phyloP scores from a whole-genome alignment of 2,329 filamentous ascomycete genomes.

The Zasmidium citrigriseum region DNA sequence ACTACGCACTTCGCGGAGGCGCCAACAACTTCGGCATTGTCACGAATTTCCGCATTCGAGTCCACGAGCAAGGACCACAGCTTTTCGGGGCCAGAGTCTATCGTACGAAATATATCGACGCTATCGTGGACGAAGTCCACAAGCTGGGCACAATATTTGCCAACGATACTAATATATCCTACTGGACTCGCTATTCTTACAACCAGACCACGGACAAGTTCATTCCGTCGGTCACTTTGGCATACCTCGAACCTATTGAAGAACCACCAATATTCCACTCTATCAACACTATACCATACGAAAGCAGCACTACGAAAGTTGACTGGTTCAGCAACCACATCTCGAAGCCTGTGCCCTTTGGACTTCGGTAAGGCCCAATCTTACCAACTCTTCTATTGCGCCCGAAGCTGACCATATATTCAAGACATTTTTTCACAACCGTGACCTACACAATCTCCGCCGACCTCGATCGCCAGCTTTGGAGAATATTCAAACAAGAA shows the following conservation, averaged over 20 bases:
- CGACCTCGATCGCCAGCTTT: neutral
- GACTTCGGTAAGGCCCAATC: neutral
- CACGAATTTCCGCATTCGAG: constrained; percentile 34
- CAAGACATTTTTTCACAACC: neutral
- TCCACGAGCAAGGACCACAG: neutral
- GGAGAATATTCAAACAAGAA: neutral
- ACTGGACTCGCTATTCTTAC: neutral
- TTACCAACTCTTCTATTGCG: neutral
- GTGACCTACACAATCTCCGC: neutral
- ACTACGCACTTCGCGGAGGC: constrained; percentile 49
- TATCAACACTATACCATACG: neutral
- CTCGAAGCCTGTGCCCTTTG: neutral
- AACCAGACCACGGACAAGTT: neutral
- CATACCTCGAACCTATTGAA: neutral
- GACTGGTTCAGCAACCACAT: neutral
- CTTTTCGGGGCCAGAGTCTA: neutral
- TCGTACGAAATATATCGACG: too few species aligned
- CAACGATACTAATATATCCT: neutral
- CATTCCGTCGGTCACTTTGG: neutral
- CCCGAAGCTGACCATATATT: too few species aligned
- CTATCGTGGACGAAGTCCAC: neutral
- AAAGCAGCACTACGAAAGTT: neutral
- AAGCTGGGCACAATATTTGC: neutral
- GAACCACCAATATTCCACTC: neutral
- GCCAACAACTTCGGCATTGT: constrained; percentile 49